Percentiles rank a stretch among this genome's conserved stretches.
phyloP scores from a whole-genome alignment of 1,284 basidiomycete species.

The Jaminaea rosea region DNA sequence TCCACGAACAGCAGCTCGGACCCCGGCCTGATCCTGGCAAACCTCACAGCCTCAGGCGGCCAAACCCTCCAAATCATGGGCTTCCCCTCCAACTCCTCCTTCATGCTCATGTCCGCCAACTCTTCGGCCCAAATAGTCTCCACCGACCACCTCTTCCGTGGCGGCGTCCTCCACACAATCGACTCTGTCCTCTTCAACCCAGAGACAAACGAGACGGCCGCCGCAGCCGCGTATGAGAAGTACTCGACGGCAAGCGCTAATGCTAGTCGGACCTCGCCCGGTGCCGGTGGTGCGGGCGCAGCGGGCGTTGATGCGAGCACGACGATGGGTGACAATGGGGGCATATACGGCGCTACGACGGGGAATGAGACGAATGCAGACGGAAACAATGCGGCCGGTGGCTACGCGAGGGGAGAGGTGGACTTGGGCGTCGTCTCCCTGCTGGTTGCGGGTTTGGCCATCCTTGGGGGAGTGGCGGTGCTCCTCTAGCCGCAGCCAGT shows the following conservation, averaged over 20 bases:
- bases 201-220: constrained; percentile 51
- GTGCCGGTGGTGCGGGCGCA: not conserved
- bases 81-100: constrained; percentile 54
- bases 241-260: too few relatives aligned
- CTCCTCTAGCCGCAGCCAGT: too few relatives aligned
- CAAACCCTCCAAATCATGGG: constrained; percentile 54
- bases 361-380: not conserved
- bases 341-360: not conserved
- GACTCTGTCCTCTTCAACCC: constrained; percentile 58
- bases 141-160: constrained; percentile 58
- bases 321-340: not conserved
- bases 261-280: too few relatives aligned
- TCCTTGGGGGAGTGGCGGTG: not conserved
- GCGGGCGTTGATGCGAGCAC: not conserved
- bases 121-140: constrained; percentile 56
- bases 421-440: not conserved
- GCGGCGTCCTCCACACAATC: constrained; percentile 63
- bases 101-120: constrained; percentile 55
- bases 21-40: too few relatives aligned
- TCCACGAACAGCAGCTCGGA: too few relatives aligned
- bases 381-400: not conserved
- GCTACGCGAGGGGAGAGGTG: not conserved
- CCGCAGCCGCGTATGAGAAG: constrained; percentile 56
- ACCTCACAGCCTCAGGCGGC: constrained; percentile 46
- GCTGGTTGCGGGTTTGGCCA: not conserved